phyloP scores from a whole-genome alignment of 1,284 basidiomycete species.

The Ceratobasidium sp. region DNA sequence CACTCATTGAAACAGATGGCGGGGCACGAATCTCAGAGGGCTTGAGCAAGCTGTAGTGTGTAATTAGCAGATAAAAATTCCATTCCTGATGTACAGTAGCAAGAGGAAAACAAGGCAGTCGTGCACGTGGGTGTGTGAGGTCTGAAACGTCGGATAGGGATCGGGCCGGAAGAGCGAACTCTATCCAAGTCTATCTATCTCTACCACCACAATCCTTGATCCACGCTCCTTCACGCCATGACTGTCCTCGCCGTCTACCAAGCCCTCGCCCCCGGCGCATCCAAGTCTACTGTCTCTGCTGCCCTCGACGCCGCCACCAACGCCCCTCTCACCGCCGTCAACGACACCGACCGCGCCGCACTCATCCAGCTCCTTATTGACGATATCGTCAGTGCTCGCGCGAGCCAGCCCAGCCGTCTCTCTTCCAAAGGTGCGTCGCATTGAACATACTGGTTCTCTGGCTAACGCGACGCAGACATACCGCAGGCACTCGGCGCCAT shows the following conservation, averaged over 20 bases:
- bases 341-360: slow-evolving; percentile 15
- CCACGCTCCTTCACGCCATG: slow-evolving; percentile 38
- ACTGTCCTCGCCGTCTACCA: slow-evolving; percentile 57
- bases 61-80: background rate
- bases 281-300: slow-evolving; percentile 27
- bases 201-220: slow-evolving; percentile 33
- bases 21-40: slow-evolving; percentile 54
- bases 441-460: background rate
- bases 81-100: too few relatives aligned
- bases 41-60: background rate
- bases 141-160: slow-evolving; percentile 37
- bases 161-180: slow-evolving; percentile 28
- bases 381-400: slow-evolving; percentile 20
- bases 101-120: background rate
- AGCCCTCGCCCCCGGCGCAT: slow-evolving; percentile 54
- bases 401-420: slow-evolving; percentile 10
- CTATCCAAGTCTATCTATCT: slow-evolving; percentile 28
- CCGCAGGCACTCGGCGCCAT: slow-evolving; percentile 72
- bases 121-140: background rate
- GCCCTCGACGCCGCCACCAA: slow-evolving; percentile 44
- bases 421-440: slow-evolving; percentile 2
- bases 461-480: slow-evolving; percentile 60
- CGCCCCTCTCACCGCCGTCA: slow-evolving; percentile 28
- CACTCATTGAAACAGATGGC: slow-evolving; percentile 76
- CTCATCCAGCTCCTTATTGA: slow-evolving; percentile 29